phyloP scores from a whole-genome alignment of 2,329 filamentous ascomycete genomes.

The Fusarium decemcellulare region DNA sequence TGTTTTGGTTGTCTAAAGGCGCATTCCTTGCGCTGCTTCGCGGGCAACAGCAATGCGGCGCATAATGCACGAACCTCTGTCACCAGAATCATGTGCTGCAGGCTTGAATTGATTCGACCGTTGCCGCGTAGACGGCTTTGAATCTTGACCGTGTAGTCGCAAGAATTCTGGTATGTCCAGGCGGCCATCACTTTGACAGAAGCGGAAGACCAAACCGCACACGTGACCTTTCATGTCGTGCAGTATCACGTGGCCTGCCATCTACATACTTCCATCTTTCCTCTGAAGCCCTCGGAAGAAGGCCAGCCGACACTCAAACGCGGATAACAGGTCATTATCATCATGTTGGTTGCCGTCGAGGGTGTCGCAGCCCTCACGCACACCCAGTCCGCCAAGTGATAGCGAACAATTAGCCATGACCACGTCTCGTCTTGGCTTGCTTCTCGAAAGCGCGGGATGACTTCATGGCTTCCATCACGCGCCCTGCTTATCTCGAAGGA shows the following conservation, averaged over 20 bases:
- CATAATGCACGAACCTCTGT: neutral
- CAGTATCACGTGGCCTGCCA: neutral
- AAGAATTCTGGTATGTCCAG: neutral
- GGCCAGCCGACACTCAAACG: neutral
- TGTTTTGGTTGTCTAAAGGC: neutral
- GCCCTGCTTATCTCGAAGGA: constrained; percentile 11
- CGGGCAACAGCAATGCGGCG: neutral
- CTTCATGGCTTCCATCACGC: constrained; percentile 6
- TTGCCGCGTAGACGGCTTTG: neutral
- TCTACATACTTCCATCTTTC: too few relatives aligned
- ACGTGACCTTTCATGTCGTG: neutral
- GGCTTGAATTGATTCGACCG: neutral
- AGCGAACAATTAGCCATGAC: neutral
- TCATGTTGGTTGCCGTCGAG: neutral
- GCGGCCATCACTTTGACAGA: neutral
- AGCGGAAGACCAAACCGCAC: neutral
- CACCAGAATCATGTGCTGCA: neutral
- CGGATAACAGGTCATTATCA: constrained; percentile 2
- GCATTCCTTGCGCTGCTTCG: neutral
- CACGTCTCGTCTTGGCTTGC: neutral
- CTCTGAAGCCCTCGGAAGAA: too few relatives aligned
- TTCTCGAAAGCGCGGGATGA: neutral
- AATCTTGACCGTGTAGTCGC: neutral
- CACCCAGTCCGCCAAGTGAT: neutral
- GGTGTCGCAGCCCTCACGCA: neutral